A percentile compares a stretch with the other conserved stretches of the same genome.
Evolutionary conservation across 768 basidiomycete species (phyloP).

Genomic region (Dictyophora rubrovolvata): DNA sequence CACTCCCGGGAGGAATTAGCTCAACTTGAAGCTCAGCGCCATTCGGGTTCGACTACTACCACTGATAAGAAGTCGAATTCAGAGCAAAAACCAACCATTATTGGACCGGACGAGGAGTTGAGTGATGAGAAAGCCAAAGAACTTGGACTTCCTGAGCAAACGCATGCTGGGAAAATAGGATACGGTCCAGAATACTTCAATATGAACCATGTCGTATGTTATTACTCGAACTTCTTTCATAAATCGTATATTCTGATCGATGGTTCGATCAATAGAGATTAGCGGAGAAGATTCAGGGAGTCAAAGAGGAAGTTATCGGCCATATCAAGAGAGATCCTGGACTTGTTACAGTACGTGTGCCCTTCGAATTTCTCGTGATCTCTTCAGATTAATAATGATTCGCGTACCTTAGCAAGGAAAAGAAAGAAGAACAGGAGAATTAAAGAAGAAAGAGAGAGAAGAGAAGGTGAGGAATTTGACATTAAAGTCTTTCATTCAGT

Average conservation of each 20-base stretch:
- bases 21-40: background rate
- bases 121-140: constrained; percentile 5
- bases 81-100: background rate
- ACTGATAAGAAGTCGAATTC: background rate
- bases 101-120: background rate
- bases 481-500: background rate
- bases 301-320: constrained; percentile 30
- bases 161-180: constrained; percentile 34
- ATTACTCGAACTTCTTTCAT: background rate
- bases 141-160: constrained; percentile 27
- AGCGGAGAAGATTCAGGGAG: constrained; percentile 27
- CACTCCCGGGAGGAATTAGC: background rate
- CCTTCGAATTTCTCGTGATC: background rate
- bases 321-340: constrained; percentile 28
- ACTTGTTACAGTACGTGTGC: constrained; percentile 17
- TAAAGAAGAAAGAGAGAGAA: constrained; percentile 24
- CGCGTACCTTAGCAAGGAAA: constrained; percentile 21
- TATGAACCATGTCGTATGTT: constrained; percentile 8
- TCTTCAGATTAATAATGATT: background rate
- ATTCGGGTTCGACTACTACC: background rate
- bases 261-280: constrained; percentile 23
- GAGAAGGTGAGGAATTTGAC: background rate
- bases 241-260: constrained; percentile 4
- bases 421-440: constrained; percentile 30
- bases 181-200: constrained; percentile 13